Evolutionary conservation across 495 filamentous ascomycete genomes (phyloP).

Genomic region (Hyaloscypha bicolor): DNA sequence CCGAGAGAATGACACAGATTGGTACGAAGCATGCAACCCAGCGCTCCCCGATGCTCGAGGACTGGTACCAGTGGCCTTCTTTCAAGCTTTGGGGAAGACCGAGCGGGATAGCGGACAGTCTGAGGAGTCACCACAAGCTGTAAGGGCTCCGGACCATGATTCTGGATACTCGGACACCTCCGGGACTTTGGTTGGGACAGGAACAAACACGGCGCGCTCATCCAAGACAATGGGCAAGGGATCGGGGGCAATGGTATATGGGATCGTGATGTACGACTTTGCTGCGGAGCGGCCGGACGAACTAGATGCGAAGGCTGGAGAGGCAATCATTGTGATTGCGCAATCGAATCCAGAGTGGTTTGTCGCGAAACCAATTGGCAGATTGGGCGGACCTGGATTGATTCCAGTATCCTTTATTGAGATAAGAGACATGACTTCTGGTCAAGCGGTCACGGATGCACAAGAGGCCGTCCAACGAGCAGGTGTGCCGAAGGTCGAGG

Average conservation of each 20-base stretch:
- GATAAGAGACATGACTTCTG: constrained; percentile 90
- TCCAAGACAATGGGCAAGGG: constrained; percentile 38
- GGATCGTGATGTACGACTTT: constrained; percentile 96
- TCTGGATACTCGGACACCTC: constrained; percentile 76
- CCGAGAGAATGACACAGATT: constrained; percentile 89
- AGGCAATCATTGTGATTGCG: constrained; percentile 97
- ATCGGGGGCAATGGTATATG: constrained; percentile 89
- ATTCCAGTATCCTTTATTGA: constrained; percentile 98
- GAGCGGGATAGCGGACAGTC: constrained; percentile 86
- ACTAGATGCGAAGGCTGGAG: constrained; percentile 90
- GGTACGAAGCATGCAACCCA: constrained; percentile 99
- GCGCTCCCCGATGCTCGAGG: constrained; percentile 84
- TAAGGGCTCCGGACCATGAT: constrained; percentile 65
- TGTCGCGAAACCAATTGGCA: constrained; percentile 95
- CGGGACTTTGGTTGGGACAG: constrained; percentile 33
- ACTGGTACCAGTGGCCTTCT: constrained; percentile 90
- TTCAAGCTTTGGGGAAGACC: constrained; percentile 87
- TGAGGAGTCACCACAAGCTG: constrained; percentile 61
- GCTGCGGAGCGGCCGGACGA: constrained; percentile 93
- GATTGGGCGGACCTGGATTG: constrained; percentile 89
- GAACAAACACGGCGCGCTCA: constrained; percentile 39
- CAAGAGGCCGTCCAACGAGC: constrained; percentile 85
- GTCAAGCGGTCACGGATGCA: constrained; percentile 78
- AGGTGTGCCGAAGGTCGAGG: constrained; percentile 95
- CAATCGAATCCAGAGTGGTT: constrained; percentile 99